Base-by-base conservation (phyloP, 139 green algal genomes). In the Edaphochlamys debaryana region DNA sequence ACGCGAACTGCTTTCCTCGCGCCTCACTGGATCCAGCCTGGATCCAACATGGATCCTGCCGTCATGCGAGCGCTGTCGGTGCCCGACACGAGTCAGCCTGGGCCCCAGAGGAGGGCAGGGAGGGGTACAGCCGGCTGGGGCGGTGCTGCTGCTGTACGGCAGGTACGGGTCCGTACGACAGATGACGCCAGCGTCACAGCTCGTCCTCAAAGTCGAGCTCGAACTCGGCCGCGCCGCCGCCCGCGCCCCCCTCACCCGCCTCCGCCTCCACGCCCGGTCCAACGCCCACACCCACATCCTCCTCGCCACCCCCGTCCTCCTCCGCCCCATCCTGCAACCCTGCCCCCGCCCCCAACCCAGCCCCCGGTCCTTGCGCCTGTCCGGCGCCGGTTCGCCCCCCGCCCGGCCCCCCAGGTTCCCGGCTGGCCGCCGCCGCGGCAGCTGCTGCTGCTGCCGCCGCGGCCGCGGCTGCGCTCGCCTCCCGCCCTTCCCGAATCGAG, bases 141-240 rank as follows among this genome's bases (percentile, higher is more conserved):
- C n/a, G n/a, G n/a, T n/a, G n/a, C n/a, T n/a, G n/a, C n/a, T n/a
- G n/a, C n/a, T n/a, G n/a, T n/a, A n/a, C n/a, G n/a, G n/a, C n/a
- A n/a, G n/a, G n/a, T n/a, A n/a, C n/a, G n/a, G n/a, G n/a, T n/a
- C n/a, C n/a, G n/a, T n/a, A n/a, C n/a, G n/a, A n/a, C n/a, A n/a
- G n/a, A n/a, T n/a, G n/a, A n/a, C n/a, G n/a, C n/a, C n/a, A n/a
- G n/a, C n/a, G n/a, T n/a, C n/a, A n/a, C n/a, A n/a, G n/a, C n/a
- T n/a, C n/a, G 22, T 82, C 81, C 3, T 86, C 70, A 8, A 81
- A 80, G 20, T 86, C 81, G 17, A 86, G 13, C 62, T 75, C 81
- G 36, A 86, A 86, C 38, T 86, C 81, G 48, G 77, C 70, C 8
- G 32, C 70, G 30, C 63, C 63, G 11, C 76, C 41, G 32, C 76